phyloP scores from a whole-genome alignment of 345 rosid genomes.

The Linum tenue region DNA sequence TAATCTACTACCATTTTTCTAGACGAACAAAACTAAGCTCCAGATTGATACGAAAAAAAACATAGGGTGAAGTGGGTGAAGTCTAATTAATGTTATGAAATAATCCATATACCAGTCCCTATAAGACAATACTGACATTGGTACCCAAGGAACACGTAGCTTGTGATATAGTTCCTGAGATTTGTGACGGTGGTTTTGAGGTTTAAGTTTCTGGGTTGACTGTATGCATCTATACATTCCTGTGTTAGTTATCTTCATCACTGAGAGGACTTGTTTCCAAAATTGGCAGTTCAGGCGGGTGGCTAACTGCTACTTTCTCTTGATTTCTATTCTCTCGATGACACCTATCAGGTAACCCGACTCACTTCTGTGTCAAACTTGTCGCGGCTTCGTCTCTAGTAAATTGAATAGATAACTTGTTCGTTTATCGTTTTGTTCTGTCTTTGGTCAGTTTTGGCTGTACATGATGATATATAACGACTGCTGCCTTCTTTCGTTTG shows the following conservation, averaged over 20 bases:
- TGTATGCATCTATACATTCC: neutral
- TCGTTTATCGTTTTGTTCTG: neutral
- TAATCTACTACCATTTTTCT: too few species aligned
- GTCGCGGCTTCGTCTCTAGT: neutral
- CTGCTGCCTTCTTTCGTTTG: neutral
- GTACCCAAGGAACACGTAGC: too few species aligned
- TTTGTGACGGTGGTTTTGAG: neutral
- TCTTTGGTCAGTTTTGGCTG: too few species aligned
- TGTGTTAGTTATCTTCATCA: constrained; percentile 2
- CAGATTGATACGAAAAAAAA: too few species aligned
- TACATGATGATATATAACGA: neutral
- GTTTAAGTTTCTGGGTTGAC: neutral
- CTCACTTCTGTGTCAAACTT: neutral
- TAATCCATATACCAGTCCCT: too few species aligned
- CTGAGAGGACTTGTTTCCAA: constrained; percentile 31
- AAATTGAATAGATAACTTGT: neutral
- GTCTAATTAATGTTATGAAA: too few species aligned
- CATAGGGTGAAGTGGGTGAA: too few species aligned
- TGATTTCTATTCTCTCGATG: constrained; percentile 85
- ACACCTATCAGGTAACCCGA: constrained; percentile 81
- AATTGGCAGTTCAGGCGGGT: constrained; percentile 97
- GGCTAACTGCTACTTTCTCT: constrained; percentile 89
- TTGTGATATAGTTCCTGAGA: neutral
- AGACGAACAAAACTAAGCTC: too few species aligned
- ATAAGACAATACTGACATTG: too few species aligned